Evolutionary conservation across 2,329 filamentous ascomycete genomes (phyloP).

Genomic region (Penicillium sp.): DNA sequence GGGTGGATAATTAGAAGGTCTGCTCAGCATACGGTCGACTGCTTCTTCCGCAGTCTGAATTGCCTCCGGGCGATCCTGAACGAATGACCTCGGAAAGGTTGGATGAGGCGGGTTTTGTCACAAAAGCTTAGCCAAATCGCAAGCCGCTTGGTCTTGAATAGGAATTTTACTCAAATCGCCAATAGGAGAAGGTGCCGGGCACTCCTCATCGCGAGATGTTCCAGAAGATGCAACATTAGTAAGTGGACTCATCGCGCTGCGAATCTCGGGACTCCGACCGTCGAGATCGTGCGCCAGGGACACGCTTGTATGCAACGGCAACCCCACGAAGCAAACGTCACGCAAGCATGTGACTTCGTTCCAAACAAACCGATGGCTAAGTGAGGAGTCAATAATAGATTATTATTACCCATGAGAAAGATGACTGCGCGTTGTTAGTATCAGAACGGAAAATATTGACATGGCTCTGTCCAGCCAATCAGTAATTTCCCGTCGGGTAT

Average conservation of each 20-base stretch:
- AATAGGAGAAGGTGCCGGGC: slow-evolving; percentile 13
- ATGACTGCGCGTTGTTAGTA: slow-evolving; percentile 25
- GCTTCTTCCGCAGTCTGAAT: slow-evolving; percentile 7
- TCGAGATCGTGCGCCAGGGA: slow-evolving; percentile 51
- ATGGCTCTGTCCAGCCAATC: slow-evolving; percentile 1
- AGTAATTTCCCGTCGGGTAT: slow-evolving; percentile 18
- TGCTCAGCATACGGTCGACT: slow-evolving; percentile 1
- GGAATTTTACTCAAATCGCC: slow-evolving; percentile 11
- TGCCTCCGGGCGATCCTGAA: slow-evolving; percentile 9
- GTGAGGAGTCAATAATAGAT: too few species aligned
- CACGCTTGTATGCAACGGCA: slow-evolving; percentile 42
- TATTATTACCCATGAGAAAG: not conserved
- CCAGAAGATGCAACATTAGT: slow-evolving; percentile 28
- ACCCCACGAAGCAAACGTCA: slow-evolving; percentile 49
- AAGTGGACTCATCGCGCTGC: slow-evolving; percentile 23
- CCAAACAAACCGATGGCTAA: too few species aligned
- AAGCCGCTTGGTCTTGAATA: slow-evolving; percentile 4
- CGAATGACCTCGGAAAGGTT: slow-evolving; percentile 21
- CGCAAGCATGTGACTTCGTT: not conserved
- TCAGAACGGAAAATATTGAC: slow-evolving; percentile 3
- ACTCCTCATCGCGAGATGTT: slow-evolving; percentile 15
- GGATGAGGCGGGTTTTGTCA: slow-evolving; percentile 16
- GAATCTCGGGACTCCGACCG: slow-evolving; percentile 34
- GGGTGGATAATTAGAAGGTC: slow-evolving; percentile 19
- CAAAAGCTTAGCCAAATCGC: slow-evolving; percentile 14